Base-by-base conservation (phyloP, 2,329 filamentous ascomycete genomes). In the Alternaria atra region DNA sequence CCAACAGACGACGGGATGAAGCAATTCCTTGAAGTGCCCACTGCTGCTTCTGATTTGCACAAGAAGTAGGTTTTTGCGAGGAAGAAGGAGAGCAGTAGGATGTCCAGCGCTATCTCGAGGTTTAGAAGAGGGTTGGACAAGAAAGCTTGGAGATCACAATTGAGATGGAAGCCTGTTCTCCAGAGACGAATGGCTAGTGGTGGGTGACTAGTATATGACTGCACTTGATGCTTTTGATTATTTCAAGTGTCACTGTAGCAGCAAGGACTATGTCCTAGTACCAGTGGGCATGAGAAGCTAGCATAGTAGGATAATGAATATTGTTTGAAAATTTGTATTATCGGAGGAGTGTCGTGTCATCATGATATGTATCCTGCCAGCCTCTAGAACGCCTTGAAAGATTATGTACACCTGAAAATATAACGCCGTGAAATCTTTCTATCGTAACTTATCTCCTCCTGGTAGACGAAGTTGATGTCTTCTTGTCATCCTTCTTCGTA, bases 401-500 rank as follows among this genome's bases (percentile, higher is more conserved):
- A 13, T 35, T 51, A 51, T 51, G 6, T 57, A 51, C 44, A 51
- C 2, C 6, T 15, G 40, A 5, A 37, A 27, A n/a, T 4, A 8
- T 27, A 40, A 23, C 34, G 48, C 34, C 23, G 13, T 40, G 2
- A 20, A 27, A 27, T 3, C 34, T 25, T 42, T 13, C 25, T 8
- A 6, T 17, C 15, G 2, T 29, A 27, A 1, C 2, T 25, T 46
- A 56, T 42, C 48, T 64, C 35, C 52, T 60, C 46, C 43, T 66
- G 2, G 48, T 55, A 9, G 55, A 57, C 3, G 48, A 54, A 13
- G 46, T 37, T 13, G 46, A 37, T 17, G 30, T 59, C 50, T 55
- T 66, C 20, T 52, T 55, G 17, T 60, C 52, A 37, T 56, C 48
- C 4, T 47, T 46, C 27, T 39, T 61, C 39, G 48, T 65, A 13